Evolutionary conservation across 2,329 filamentous ascomycete genomes (phyloP), one percentile per base, ranked within the genome.

Genomic region (Cladophialophora bantiana): DNA sequence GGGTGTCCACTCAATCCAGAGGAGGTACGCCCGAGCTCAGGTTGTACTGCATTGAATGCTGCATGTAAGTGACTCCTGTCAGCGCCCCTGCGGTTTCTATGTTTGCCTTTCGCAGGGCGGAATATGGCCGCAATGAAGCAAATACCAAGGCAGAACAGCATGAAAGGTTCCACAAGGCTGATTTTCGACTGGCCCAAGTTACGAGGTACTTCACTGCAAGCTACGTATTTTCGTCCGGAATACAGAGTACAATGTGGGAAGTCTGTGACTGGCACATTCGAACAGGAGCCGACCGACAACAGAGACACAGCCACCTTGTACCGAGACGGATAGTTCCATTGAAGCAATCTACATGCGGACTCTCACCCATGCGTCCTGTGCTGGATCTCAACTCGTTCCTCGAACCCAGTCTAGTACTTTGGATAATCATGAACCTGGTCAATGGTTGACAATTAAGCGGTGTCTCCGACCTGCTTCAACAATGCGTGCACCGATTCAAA

Each of bases 401-500:
- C 26, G 45, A 50, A 31, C 5, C 18, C 45, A 3, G 18, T 12
- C 45, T 12, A 31, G 45, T 26, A 26, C 18, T 50, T 50, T 26
- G 12, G 45, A 50, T 50, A 10, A 50, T 12, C 20, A 31, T 50
- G 45, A 31, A 9, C 6, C 35, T 55, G 32, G 53, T 55, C 7
- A 12, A 55, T 34, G 12, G 26, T 31, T 42, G 42, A 31, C 40
- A n/a, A 18, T 67, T 40, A 63, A 31, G 9, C 52, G 10, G 42
- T 35, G 15, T 54, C 66, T 53, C 35, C 68, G 42, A 54, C 68
- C 34, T 59, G 31, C 34, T 71, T 73, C 64, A 84, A 67, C 54
- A 87, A 74, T 70, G 71, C 80, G 73, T 78, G 74, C 66, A 87
- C 78, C 56, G 79, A 82, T 6, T 78, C 78, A 80, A 83, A 85